Conservation (phyloP, 2,329 filamentous ascomycete genomes). For the Colletotrichum higginsianum region DNA sequence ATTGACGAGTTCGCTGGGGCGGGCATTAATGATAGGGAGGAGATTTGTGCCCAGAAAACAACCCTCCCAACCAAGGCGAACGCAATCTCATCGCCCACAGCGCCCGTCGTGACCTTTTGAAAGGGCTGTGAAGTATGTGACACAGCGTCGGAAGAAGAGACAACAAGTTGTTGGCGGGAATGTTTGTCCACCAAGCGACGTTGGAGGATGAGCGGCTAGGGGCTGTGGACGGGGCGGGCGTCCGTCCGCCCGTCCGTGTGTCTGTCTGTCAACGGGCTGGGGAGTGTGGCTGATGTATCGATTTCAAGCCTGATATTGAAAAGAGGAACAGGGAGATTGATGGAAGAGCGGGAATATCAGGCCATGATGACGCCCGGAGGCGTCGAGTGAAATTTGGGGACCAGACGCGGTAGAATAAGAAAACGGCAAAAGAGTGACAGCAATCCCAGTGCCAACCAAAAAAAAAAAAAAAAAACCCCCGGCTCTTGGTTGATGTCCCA, state of each 20-base stretch:
- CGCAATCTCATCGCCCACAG: not conserved
- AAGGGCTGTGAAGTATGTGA: not conserved
- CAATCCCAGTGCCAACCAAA: constrained; percentile 11
- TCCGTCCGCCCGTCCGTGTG: not conserved
- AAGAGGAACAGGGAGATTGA: not conserved
- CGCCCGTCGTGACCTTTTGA: not conserved
- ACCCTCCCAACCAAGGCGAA: not conserved
- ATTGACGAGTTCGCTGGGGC: constrained; percentile 19
- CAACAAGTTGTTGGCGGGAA: constrained; percentile 33
- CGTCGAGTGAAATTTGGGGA: constrained; percentile 28
- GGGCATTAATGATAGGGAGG: constrained; percentile 28
- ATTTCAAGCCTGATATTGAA: not conserved
- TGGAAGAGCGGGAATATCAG: constrained; percentile 26
- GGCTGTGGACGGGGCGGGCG: not conserved
- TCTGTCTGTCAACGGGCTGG: constrained; percentile 10
- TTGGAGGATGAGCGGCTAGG: constrained; percentile 21
- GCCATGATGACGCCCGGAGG: constrained; percentile 41
- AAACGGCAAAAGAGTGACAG: constrained; percentile 28
- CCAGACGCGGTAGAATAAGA: constrained; percentile 22
- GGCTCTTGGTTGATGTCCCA: constrained; percentile 17
- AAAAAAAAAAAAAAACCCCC: not conserved
- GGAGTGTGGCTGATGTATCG: constrained; percentile 27
- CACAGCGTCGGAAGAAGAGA: constrained; percentile 28
- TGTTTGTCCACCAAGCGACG: constrained; percentile 32
- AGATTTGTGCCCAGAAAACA: too few relatives aligned